Evolutionary conservation across 495 filamentous ascomycete species (phyloP).

Genomic region (Penicillium subrubescens): DNA sequence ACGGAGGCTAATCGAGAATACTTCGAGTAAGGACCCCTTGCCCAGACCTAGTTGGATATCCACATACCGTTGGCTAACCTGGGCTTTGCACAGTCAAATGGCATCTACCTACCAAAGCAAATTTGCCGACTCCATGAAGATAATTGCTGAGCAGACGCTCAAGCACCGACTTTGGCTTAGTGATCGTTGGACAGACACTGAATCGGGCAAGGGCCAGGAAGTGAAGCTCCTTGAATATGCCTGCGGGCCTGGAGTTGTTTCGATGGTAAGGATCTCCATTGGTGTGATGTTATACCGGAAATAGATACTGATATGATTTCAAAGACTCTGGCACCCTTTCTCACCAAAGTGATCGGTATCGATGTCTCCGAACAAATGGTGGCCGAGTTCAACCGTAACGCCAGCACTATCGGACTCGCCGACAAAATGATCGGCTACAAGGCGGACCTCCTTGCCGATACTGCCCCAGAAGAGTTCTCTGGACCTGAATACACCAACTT

Average conservation of each 20-base stretch:
- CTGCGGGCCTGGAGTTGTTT: conserved; percentile 69
- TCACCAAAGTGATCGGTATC: conserved; percentile 62
- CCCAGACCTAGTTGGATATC: neutral
- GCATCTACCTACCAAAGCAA: conserved; percentile 46
- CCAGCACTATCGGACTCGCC: conserved; percentile 40
- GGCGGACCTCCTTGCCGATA: conserved; percentile 57
- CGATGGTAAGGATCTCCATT: conserved; percentile 41
- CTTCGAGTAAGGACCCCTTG: conserved; percentile 49
- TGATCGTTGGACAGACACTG: conserved; percentile 54
- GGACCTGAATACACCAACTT: conserved; percentile 57
- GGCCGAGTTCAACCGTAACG: conserved; percentile 54
- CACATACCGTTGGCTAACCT: no score
- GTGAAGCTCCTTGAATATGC: conserved; percentile 74
- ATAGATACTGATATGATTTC: neutral
- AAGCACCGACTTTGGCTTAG: conserved; percentile 63
- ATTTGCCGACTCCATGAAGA: conserved; percentile 40
- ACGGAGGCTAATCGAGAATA: conserved; percentile 55
- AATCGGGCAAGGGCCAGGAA: conserved; percentile 40
- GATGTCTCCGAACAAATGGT: conserved; percentile 73
- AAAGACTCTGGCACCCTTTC: conserved; percentile 61
- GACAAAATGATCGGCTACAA: conserved; percentile 58
- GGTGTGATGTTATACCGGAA: neutral
- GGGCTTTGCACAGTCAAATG: conserved; percentile 35
- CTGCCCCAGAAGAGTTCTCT: conserved; percentile 41
- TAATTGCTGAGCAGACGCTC: conserved; percentile 41